Percentiles rank a stretch among this genome's conserved stretches.
Evolutionary conservation across 768 basidiomycete genomes (phyloP).

Genomic region (Boletus vermiculosoides): DNA sequence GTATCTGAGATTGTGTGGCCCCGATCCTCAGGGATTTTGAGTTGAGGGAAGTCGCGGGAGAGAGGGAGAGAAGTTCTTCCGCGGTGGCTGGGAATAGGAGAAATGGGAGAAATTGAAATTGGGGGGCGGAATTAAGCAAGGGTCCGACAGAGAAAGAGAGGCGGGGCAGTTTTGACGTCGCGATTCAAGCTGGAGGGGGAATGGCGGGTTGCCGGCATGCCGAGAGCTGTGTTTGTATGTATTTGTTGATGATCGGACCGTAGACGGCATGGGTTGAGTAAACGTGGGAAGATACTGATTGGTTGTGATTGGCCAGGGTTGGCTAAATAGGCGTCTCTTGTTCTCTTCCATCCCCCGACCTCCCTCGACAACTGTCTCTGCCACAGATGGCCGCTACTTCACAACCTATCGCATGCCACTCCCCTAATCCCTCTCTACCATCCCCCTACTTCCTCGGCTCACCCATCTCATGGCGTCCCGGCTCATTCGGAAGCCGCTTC

Average conservation of each 20-base stretch:
- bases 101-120: no score
- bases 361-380: no score
- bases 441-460: constrained; percentile 72
- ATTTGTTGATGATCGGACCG: constrained; percentile 31
- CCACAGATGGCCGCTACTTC: constrained; percentile 36
- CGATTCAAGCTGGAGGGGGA: neutral
- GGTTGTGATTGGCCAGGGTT: constrained; percentile 19
- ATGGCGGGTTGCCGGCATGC: constrained; percentile 24
- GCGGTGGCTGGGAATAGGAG: no score
- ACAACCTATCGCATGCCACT: constrained; percentile 46
- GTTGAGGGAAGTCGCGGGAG: neutral
- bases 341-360: constrained; percentile 1
- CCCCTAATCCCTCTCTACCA: constrained; percentile 26
- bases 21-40: neutral
- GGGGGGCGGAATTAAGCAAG: neutral
- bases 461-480: constrained; percentile 67
- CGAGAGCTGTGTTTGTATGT: constrained; percentile 18
- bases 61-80: no score
- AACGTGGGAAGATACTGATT: constrained; percentile 24
- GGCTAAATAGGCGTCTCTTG: constrained; percentile 30
- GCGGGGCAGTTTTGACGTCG: neutral
- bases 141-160: neutral
- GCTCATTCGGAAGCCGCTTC: constrained; percentile 63
- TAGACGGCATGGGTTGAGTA: constrained; percentile 23
- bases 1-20: no score